phyloP scores from a whole-genome alignment of 2,329 filamentous ascomycete genomes.

The Leptodontidium sp. region DNA sequence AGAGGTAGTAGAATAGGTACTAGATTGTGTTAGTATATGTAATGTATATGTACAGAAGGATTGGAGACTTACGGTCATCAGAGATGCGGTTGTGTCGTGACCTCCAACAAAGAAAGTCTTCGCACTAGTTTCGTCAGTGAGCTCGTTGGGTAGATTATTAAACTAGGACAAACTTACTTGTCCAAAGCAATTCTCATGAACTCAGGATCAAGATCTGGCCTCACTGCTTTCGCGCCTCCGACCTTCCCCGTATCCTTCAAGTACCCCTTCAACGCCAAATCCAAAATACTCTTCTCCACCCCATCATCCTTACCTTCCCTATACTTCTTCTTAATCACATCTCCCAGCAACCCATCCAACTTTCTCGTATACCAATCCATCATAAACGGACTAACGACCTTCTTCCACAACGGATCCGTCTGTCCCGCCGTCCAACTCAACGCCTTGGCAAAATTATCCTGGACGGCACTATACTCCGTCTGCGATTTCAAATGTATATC shows the following conservation, averaged over 20 bases:
- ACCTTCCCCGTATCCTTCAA: slow-evolving; percentile 29
- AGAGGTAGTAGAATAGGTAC: slow-evolving; percentile 33
- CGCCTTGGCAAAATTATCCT: slow-evolving; percentile 24
- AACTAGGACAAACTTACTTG: slow-evolving; percentile 25
- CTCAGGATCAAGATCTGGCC: slow-evolving; percentile 25
- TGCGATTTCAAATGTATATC: slow-evolving; percentile 32
- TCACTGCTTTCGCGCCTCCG: slow-evolving; percentile 8
- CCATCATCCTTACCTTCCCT: slow-evolving; percentile 24
- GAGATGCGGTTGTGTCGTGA: slow-evolving; percentile 34
- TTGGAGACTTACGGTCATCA: slow-evolving; percentile 26
- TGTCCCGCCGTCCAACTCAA: slow-evolving; percentile 26
- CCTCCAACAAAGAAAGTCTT: slow-evolving; percentile 35
- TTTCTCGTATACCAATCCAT: slow-evolving; percentile 30
- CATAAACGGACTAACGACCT: slow-evolving; percentile 25
- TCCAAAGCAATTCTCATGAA: slow-evolving; percentile 35
- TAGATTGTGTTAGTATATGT: not conserved
- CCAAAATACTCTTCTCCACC: slow-evolving; percentile 32
- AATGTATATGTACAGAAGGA: not conserved
- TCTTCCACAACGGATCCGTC: slow-evolving; percentile 28
- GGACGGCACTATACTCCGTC: slow-evolving; percentile 26
- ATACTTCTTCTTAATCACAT: slow-evolving; percentile 33
- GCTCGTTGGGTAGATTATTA: no score
- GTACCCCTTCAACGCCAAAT: slow-evolving; percentile 35
- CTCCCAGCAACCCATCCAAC: slow-evolving; percentile 27
- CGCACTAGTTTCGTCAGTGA: slow-evolving; percentile 20